These are phyloP conservation scores for Dendrobium huoshanense DNA, from an alignment of 106 monocot species.

Conservation along the genomic window DNA sequence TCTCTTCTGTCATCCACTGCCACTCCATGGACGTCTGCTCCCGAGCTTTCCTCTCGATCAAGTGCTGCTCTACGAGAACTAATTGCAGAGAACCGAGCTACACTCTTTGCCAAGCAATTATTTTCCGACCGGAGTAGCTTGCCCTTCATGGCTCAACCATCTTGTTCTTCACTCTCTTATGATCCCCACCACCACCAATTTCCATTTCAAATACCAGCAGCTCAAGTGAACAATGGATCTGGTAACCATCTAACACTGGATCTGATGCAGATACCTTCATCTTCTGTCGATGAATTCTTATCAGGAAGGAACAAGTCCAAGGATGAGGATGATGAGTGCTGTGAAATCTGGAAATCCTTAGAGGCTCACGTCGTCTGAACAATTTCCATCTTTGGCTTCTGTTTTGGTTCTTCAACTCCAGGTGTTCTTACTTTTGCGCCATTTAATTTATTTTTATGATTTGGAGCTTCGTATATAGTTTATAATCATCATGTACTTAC, in stretches of 20 bases:
- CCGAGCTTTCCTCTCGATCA: constrained; percentile 54
- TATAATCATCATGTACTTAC: too few relatives aligned
- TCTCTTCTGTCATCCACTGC: constrained; percentile 82
- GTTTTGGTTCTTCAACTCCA: too few relatives aligned
- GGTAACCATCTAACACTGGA: constrained; percentile 37
- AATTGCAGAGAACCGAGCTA: constrained; percentile 70
- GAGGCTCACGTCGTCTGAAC: too few relatives aligned
- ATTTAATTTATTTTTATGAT: too few relatives aligned
- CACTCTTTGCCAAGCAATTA: constrained; percentile 34
- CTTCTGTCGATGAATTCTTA: too few relatives aligned
- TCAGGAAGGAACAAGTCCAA: too few relatives aligned
- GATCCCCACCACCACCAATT: constrained; percentile 12
- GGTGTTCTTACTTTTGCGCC: too few relatives aligned
- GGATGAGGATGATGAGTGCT: too few relatives aligned
- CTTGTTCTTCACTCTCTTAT: not conserved
- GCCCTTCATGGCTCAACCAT: too few relatives aligned
- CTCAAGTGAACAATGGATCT: constrained; percentile 1
- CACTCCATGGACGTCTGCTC: constrained; percentile 31
- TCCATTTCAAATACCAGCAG: constrained; percentile 5
- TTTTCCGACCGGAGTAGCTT: constrained; percentile 9
- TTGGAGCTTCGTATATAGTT: too few relatives aligned
- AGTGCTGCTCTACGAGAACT: constrained; percentile 60
- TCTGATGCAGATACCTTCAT: constrained; percentile 40
- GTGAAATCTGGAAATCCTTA: too few relatives aligned
- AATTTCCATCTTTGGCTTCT: too few relatives aligned